Percentiles rank a stretch among this genome's conserved stretches.
Evolutionary conservation across 805 yeast species (phyloP).

Genomic region (Cyberlindnera xishuangbannaensis): DNA sequence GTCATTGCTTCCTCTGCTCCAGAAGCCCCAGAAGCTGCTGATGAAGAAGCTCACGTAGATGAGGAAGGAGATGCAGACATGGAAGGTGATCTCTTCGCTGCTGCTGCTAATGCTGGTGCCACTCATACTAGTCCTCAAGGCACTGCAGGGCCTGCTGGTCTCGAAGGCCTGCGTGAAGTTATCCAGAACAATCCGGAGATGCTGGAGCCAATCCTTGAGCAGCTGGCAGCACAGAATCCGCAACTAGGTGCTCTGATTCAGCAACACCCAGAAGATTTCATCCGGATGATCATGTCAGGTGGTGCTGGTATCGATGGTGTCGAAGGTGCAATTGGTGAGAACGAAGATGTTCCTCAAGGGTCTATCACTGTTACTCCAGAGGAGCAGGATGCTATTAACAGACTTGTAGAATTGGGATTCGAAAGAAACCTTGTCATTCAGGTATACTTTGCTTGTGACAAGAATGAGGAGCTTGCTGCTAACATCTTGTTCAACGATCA

Average conservation of each 20-base stretch:
- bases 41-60: slow-evolving; percentile 17
- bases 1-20: slow-evolving; percentile 21
- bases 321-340: slow-evolving; percentile 27
- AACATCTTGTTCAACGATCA: slow-evolving; percentile 74
- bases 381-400: slow-evolving; percentile 83
- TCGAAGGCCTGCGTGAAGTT: slow-evolving; percentile 62
- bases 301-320: slow-evolving; percentile 22
- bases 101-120: slow-evolving; percentile 26
- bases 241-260: slow-evolving; percentile 76
- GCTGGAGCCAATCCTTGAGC: slow-evolving; percentile 77
- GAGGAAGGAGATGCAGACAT: slow-evolving; percentile 13
- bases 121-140: too few species aligned
- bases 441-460: slow-evolving; percentile 96
- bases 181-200: slow-evolving; percentile 84
- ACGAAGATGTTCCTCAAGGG: slow-evolving; percentile 30
- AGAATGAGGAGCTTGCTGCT: slow-evolving; percentile 95
- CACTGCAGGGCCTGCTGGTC: slow-evolving; percentile 20
- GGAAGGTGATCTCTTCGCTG: slow-evolving; percentile 24
- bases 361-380: slow-evolving; percentile 63
- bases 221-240: slow-evolving; percentile 76
- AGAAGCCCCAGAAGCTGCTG: slow-evolving; percentile 20
- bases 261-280: slow-evolving; percentile 84
- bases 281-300: slow-evolving; percentile 58
- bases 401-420: slow-evolving; percentile 91
- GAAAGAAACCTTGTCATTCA: slow-evolving; percentile 83